Evolutionary conservation across 805 yeast species (phyloP).

Genomic region (Clavispora santaluciae): DNA sequence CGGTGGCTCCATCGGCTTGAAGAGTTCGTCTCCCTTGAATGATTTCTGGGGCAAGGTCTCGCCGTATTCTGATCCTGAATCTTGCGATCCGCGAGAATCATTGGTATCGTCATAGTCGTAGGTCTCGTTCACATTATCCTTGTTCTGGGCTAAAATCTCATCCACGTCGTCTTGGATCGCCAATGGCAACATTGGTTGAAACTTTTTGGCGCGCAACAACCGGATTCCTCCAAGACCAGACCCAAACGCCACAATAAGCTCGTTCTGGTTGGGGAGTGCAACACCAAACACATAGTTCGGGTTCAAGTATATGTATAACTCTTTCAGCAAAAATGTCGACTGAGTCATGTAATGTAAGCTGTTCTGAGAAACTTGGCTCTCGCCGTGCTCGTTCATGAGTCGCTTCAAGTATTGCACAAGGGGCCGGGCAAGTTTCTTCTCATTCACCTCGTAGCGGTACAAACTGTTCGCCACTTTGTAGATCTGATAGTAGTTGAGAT

Average conservation of each 20-base stretch:
- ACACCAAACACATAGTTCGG: conserved; percentile 50
- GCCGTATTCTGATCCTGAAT: conserved; percentile 2
- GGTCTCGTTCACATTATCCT: conserved; percentile 27
- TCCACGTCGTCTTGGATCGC: conserved; percentile 69
- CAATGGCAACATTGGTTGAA: conserved; percentile 69
- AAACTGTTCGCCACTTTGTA: conserved; percentile 58
- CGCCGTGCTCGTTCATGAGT: conserved; percentile 35
- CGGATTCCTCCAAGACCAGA: conserved; percentile 64
- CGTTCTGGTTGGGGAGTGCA: conserved; percentile 67
- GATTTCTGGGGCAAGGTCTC: conserved; percentile 5
- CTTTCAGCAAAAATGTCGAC: conserved; percentile 35
- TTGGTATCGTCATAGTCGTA: conserved; percentile 20
- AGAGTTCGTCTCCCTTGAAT: conserved; percentile 45
- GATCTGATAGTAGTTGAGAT: conserved; percentile 65
- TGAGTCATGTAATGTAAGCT: conserved; percentile 38
- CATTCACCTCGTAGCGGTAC: conserved; percentile 83
- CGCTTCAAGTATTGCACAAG: conserved; percentile 25
- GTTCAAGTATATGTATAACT: conserved; percentile 45
- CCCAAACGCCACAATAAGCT: conserved; percentile 72
- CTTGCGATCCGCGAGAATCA: conserved; percentile 17
- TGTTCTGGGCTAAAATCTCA: conserved; percentile 41
- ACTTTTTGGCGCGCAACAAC: conserved; percentile 47
- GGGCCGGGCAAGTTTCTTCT: conserved; percentile 52
- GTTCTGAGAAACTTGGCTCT: conserved; percentile 24
- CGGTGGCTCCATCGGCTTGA: conserved; percentile 46